Conservation (phyloP, 495 filamentous ascomycete genomes). For the Penicillium argentinense region DNA sequence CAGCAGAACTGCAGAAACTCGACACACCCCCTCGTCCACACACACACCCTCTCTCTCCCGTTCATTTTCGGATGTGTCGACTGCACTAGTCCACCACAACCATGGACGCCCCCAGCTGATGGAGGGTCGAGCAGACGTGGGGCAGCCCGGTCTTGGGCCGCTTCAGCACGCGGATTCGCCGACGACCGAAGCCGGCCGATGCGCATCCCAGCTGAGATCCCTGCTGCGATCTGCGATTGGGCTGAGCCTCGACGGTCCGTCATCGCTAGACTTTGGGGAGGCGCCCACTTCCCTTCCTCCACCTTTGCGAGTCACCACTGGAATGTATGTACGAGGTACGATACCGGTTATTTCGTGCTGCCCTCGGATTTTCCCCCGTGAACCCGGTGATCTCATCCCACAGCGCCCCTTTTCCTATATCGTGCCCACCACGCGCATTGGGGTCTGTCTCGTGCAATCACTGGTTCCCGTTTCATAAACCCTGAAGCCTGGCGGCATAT, state of each 20-base stretch:
- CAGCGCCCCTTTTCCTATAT: slow-evolving; percentile 10
- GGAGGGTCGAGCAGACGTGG: slow-evolving; percentile 32
- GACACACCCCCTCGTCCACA: no score
- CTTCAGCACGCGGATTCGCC: slow-evolving; percentile 29
- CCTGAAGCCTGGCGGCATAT: slow-evolving; percentile 30
- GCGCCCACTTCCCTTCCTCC: slow-evolving; percentile 14
- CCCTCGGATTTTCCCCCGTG: neutral
- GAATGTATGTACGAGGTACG: neutral
- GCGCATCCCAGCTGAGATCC: slow-evolving; percentile 28
- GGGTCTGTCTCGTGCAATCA: slow-evolving; percentile 17
- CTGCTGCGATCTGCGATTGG: slow-evolving; percentile 33
- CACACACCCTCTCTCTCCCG: no score
- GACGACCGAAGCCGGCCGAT: slow-evolving; percentile 23
- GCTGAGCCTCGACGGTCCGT: slow-evolving; percentile 23
- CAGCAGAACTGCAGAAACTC: neutral
- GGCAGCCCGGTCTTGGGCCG: slow-evolving; percentile 23
- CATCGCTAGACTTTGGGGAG: slow-evolving; percentile 22
- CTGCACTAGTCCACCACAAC: slow-evolving; percentile 1
- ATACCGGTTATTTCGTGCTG: slow-evolving; percentile 1
- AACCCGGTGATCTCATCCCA: slow-evolving; percentile 26
- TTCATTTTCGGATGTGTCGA: slow-evolving; percentile 20
- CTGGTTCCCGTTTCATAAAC: slow-evolving; percentile 8
- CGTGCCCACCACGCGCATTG: slow-evolving; percentile 7
- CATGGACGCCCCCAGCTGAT: slow-evolving; percentile 30
- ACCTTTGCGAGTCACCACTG: slow-evolving; percentile 1